Evolutionary conservation across 352 stramenopile genomes (phyloP).

Genomic region (Pythium dissimile): DNA sequence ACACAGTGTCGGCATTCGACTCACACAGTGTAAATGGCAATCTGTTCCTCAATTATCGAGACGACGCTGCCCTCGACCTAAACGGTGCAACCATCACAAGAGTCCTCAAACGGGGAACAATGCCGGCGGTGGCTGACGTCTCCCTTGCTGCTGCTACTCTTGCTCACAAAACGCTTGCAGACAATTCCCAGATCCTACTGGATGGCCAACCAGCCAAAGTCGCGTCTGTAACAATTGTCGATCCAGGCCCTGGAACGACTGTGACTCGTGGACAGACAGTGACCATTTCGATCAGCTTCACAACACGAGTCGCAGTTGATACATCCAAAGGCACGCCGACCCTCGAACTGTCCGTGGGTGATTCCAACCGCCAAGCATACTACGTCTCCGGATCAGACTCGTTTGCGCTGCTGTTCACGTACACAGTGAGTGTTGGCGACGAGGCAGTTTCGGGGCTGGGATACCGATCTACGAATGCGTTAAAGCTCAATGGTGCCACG

Average conservation of each 20-base stretch:
- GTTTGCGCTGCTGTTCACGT: conserved; percentile 53
- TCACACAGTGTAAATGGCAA: conserved; percentile 37
- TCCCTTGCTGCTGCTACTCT: conserved; percentile 36
- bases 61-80: conserved; percentile 49
- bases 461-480: conserved; percentile 41
- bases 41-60: conserved; percentile 61
- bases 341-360: conserved; percentile 49
- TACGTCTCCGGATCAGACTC: conserved; percentile 58
- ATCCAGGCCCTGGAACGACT: conserved; percentile 28
- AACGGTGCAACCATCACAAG: conserved; percentile 68
- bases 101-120: conserved; percentile 23
- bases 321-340: conserved; percentile 49
- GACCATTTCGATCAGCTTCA: conserved; percentile 64
- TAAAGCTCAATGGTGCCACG: conserved; percentile 58
- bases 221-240: conserved; percentile 30
- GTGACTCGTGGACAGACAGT: conserved; percentile 44
- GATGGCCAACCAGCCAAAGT: conserved; percentile 53
- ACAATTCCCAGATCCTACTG: conserved; percentile 52
- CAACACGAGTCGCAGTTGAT: conserved; percentile 50
- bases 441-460: conserved; percentile 38
- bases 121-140: conserved; percentile 24
- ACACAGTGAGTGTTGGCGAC: conserved; percentile 63
- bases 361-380: conserved; percentile 58
- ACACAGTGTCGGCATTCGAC: conserved; percentile 66
- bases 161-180: conserved; percentile 34